A percentile compares a stretch with the other conserved stretches of the same genome.
Evolutionary conservation across 768 basidiomycete genomes (phyloP).

Genomic region (Daedaleopsis sinensis): DNA sequence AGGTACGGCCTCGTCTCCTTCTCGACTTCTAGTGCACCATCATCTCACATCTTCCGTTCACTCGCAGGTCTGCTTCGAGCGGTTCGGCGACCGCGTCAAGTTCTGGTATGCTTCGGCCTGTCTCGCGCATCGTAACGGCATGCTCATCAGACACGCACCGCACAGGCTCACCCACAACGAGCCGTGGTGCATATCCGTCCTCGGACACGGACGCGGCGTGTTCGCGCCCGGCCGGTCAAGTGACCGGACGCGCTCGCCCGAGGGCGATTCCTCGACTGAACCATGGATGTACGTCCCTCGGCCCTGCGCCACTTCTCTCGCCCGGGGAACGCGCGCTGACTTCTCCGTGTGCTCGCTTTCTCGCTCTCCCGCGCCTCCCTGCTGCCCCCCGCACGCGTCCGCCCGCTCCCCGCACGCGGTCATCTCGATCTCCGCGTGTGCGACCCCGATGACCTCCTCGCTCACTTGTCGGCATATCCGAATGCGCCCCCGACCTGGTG

Average conservation of each 20-base stretch:
- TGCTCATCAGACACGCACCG: constrained; percentile 17
- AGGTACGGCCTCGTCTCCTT: constrained; percentile 13
- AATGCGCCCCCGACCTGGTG: background rate
- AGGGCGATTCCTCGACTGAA: constrained; percentile 67
- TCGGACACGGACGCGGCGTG: constrained; percentile 71
- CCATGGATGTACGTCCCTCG: constrained; percentile 61
- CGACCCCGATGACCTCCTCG: background rate
- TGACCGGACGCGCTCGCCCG: constrained; percentile 58
- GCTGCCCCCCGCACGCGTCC: too few relatives aligned
- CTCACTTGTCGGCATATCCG: background rate
- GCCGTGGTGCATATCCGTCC: constrained; percentile 70
- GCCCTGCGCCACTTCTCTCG: constrained; percentile 19
- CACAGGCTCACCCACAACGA: constrained; percentile 75
- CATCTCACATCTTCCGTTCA: background rate
- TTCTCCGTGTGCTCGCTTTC: background rate
- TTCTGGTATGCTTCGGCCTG: constrained; percentile 52
- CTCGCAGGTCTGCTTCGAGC: constrained; percentile 66
- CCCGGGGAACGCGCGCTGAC: background rate
- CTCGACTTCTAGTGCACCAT: constrained; percentile 1
- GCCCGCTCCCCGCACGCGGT: too few relatives aligned
- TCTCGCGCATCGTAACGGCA: background rate
- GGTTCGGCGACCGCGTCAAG: constrained; percentile 77
- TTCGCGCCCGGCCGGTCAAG: constrained; percentile 75
- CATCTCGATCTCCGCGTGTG: background rate
- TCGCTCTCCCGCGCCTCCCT: background rate